Evolutionary conservation across 2,329 filamentous ascomycete species (phyloP).

Genomic region (Arthroderma sp.): DNA sequence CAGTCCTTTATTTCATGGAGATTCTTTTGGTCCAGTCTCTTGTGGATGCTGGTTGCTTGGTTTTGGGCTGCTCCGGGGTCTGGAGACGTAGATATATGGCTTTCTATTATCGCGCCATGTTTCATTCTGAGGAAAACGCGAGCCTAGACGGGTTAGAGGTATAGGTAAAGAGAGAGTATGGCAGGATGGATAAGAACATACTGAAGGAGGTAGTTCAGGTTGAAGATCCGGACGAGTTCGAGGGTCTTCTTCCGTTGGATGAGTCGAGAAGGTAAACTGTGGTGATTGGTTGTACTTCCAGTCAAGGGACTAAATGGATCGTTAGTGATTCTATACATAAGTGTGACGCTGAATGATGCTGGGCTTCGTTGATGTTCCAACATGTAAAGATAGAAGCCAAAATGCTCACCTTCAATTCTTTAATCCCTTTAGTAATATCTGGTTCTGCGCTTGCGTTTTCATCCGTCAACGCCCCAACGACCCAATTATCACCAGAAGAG

Average conservation of each 20-base stretch:
- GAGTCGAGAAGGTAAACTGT: constrained; percentile 58
- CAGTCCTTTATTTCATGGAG: constrained; percentile 39
- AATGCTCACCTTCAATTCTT: constrained; percentile 40
- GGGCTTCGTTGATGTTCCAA: background rate
- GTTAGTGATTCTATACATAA: too few species aligned
- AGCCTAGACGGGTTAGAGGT: constrained; percentile 18
- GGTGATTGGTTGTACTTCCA: constrained; percentile 85
- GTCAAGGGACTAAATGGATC: constrained; percentile 23
- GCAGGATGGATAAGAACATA: constrained; percentile 19
- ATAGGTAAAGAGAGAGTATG: background rate
- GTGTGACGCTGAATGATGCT: too few species aligned
- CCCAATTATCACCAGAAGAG: constrained; percentile 22
- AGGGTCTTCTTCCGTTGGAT: constrained; percentile 46
- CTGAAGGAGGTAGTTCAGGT: constrained; percentile 34
- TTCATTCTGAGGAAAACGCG: constrained; percentile 29
- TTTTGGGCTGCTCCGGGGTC: constrained; percentile 19
- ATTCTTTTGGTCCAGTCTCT: constrained; percentile 26
- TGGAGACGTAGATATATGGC: constrained; percentile 25
- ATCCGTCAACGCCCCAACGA: constrained; percentile 39
- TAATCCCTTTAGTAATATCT: constrained; percentile 48
- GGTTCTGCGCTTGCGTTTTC: constrained; percentile 31
- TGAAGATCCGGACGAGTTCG: constrained; percentile 42
- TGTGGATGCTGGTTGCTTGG: constrained; percentile 22
- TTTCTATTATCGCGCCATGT: constrained; percentile 28
- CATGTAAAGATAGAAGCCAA: background rate